Conservation (phyloP, 768 basidiomycete species). For the Hydnomerulius pinastri region DNA sequence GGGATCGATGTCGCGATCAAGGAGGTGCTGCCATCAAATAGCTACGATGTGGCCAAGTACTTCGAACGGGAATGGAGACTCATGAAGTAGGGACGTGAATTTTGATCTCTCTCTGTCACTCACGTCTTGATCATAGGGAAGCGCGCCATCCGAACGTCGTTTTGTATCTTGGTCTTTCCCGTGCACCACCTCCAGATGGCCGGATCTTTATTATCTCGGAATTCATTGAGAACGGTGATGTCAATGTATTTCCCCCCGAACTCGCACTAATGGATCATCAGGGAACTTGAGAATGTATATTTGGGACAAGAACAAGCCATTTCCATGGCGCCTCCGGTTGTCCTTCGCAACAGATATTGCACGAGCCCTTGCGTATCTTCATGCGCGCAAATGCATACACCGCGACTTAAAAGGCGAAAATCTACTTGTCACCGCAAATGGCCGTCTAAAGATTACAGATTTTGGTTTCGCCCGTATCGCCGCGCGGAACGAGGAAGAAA, state of each 20-base stretch:
- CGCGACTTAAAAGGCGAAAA: conserved; percentile 98
- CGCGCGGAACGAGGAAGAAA: conserved; percentile 88
- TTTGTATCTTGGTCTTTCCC: conserved; percentile 87
- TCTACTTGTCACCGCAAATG: conserved; percentile 90
- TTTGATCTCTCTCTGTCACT: background rate
- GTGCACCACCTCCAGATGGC: conserved; percentile 72
- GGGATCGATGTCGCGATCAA: conserved; percentile 97
- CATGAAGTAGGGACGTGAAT: conserved; percentile 64
- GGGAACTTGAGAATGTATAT: conserved; percentile 88
- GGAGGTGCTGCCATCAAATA: conserved; percentile 88
- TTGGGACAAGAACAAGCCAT: conserved; percentile 75
- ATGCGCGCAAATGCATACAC: conserved; percentile 88
- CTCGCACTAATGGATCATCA: conserved; percentile 12
- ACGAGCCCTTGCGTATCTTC: conserved; percentile 95
- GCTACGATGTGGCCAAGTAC: conserved; percentile 96
- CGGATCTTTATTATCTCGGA: conserved; percentile 96
- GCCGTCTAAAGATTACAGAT: conserved; percentile 96
- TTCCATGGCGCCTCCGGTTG: conserved; percentile 92
- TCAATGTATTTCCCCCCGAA: background rate
- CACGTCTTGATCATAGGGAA: conserved; percentile 48
- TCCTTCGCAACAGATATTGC: conserved; percentile 95
- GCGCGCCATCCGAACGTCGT: conserved; percentile 92
- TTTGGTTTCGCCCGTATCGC: conserved; percentile 97
- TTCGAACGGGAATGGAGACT: conserved; percentile 98
- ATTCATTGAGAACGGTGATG: conserved; percentile 79